These are phyloP conservation scores for Obba rivulosa DNA, from an alignment of 768 basidiomycete species.

Conservation along the genomic window DNA sequence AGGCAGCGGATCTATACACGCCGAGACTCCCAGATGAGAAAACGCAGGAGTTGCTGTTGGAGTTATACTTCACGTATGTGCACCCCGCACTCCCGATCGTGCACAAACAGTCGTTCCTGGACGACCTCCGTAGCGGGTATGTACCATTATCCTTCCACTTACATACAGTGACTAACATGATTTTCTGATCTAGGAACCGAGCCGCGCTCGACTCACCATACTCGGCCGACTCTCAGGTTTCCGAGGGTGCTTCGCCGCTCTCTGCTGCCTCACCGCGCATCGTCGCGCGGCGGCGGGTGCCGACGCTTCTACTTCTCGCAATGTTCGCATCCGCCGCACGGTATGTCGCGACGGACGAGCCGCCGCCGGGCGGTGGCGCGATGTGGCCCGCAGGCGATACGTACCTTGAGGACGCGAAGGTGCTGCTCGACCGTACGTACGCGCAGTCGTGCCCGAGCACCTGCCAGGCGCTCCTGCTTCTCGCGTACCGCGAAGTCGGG, in stretches of 20 bases:
- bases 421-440: constrained; percentile 59
- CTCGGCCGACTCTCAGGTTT: constrained; percentile 23
- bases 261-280: constrained; percentile 31
- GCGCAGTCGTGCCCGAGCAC: constrained; percentile 70
- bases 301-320: constrained; percentile 67
- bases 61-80: constrained; percentile 77
- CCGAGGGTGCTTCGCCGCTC: constrained; percentile 17
- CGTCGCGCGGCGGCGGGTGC: constrained; percentile 41
- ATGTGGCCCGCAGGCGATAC: constrained; percentile 84
- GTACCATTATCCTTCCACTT: no score
- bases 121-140: constrained; percentile 42
- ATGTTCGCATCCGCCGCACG: constrained; percentile 84
- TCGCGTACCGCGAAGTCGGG: constrained; percentile 83
- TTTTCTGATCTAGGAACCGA: constrained; percentile 5
- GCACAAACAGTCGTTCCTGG: constrained; percentile 65
- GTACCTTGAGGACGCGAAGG: constrained; percentile 64
- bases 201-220: constrained; percentile 24
- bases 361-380: constrained; percentile 38
- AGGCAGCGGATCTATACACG: constrained; percentile 32
- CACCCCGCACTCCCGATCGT: constrained; percentile 76
- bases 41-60: constrained; percentile 64
- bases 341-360: constrained; percentile 37
- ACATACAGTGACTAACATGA: no score
- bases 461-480: constrained; percentile 72
- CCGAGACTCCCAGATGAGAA: constrained; percentile 49